Percentiles rank a stretch among this genome's conserved stretches.
Conservation (phyloP, 768 basidiomycete genomes). For the Suillus brevipes region DNA sequence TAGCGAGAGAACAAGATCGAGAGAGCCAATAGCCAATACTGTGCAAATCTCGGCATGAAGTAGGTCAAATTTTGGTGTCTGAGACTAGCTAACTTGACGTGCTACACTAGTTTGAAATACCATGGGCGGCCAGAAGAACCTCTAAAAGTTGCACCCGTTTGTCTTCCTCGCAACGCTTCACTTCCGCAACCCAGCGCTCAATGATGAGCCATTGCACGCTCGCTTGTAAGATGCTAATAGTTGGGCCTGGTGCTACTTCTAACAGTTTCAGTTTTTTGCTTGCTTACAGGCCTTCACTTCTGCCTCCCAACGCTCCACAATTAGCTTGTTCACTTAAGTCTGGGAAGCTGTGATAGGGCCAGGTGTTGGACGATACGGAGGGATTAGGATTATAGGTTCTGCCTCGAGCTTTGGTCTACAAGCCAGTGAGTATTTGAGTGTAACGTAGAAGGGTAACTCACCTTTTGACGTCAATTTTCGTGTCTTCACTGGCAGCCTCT, state of each 20-base stretch:
- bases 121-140: not conserved
- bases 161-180: not conserved
- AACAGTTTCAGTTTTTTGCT: no score
- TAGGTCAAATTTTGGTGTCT: constrained; percentile 3
- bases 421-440: not conserved
- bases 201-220: not conserved
- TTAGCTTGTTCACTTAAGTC: not conserved
- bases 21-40: constrained; percentile 33
- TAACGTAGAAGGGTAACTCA: not conserved
- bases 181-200: not conserved
- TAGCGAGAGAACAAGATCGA: constrained; percentile 34
- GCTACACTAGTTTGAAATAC: not conserved
- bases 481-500: not conserved
- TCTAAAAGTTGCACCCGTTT: not conserved
- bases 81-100: no score
- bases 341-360: not conserved
- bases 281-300: no score
- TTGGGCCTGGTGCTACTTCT: no score
- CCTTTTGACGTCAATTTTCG: not conserved
- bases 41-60: constrained; percentile 40
- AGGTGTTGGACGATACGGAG: not conserved
- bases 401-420: not conserved
- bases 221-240: no score
- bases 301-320: not conserved
- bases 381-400: not conserved